These are phyloP conservation scores for Erythrophleum ivorense DNA, from an alignment of 331 rosid species.

Conservation along the genomic window DNA sequence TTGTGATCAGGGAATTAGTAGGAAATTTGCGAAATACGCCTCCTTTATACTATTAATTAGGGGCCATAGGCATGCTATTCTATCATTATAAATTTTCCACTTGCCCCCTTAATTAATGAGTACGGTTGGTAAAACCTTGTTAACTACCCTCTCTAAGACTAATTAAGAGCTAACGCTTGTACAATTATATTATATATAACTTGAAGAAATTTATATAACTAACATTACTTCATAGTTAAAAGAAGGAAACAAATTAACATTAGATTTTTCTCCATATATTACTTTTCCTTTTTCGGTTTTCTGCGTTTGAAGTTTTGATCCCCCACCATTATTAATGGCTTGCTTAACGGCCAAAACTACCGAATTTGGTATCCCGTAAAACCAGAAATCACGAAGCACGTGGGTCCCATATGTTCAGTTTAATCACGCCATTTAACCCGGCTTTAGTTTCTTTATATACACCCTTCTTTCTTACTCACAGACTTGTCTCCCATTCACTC, in stretches of 20 bases:
- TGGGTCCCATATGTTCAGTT: conserved; percentile 71
- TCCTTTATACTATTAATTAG: background rate
- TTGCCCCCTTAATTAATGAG: conserved; percentile 28
- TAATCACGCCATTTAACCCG: conserved; percentile 57
- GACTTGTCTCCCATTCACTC: conserved; percentile 32
- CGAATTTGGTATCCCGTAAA: conserved; percentile 58
- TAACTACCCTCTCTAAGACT: conserved; percentile 29
- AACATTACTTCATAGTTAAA: background rate
- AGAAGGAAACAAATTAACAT: background rate
- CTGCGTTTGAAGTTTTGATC: conserved; percentile 21
- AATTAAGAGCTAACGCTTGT: conserved; percentile 23
- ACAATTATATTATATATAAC: background rate
- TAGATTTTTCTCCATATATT: conserved; percentile 2
- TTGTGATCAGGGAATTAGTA: conserved; percentile 7
- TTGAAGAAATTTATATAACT: background rate
- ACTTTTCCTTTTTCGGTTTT: conserved; percentile 1
- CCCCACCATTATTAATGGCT: conserved; percentile 54
- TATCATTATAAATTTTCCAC: conserved; percentile 16
- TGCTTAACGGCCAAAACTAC: conserved; percentile 78
- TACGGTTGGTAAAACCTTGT: conserved; percentile 45
- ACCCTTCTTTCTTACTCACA: conserved; percentile 14
- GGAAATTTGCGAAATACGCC: background rate
- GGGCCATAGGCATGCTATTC: conserved; percentile 28
- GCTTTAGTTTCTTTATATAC: conserved; percentile 66
- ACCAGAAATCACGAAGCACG: conserved; percentile 56